Base-by-base conservation (phyloP, 306 rosid genomes). In the Ceratonia siliqua region DNA sequence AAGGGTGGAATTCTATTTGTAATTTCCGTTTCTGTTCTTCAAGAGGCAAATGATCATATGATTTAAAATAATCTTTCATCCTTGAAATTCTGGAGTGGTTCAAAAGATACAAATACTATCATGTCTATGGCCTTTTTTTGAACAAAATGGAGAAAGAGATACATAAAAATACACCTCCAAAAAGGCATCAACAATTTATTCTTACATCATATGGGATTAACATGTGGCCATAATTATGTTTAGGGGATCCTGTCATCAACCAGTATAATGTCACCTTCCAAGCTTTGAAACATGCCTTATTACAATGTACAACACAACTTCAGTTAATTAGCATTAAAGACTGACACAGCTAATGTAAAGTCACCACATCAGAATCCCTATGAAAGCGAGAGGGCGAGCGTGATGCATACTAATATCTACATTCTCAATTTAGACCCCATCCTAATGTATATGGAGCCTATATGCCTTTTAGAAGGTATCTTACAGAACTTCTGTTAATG, bases 391-490 rank as follows among this genome's bases (percentile, higher is more conserved):
- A 48, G 71, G 25, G 50, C 42, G 5, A 62, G 62, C 57, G 10
- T n/a, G 72, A 58, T 59, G 73, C 57, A 68, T 63, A 15, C 69
- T 67, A 77, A 62, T 59, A 66, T 62, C 68, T 84, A 78, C 82
- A 79, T 55, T 65, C n/a, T 54, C 24, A 30, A 46, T 24, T 77
- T 77, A 64, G 36, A 62, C 41, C 45, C 70, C 76, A 49, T 32
- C 58, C 78, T 54, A 72, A 69, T 10, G 14, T 46, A 17, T 68
- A 78, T 12, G 75, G 33, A 68, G 55, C 70, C 41, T 66, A 27
- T 61, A 52, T 61, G 32, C 36, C 63, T 79, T 53, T 35, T 78
- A 67, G 63, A 81, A 61, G 18, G 43, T 32, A 68, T 73, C 27
- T 63, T 49, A 76, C 79, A 66, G 73, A 81, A 68, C 45, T 46